Base-by-base conservation (phyloP, 2,329 filamentous ascomycete genomes). In the Diaporthe sp. region DNA sequence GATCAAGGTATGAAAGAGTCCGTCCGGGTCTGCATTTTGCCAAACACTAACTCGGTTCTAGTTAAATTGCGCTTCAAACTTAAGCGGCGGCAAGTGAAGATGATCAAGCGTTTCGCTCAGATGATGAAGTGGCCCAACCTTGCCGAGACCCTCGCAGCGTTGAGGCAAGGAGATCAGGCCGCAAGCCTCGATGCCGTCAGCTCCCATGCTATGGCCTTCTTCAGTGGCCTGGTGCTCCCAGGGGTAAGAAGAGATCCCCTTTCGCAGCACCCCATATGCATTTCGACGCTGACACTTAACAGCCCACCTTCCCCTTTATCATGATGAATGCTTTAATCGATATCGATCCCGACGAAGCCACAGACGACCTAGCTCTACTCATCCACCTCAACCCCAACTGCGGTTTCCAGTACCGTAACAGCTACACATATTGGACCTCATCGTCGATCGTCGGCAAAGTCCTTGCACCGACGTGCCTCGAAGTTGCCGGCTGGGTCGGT, bases 111-210 rank as follows among this genome's bases (percentile, higher is more conserved):
- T 47, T 95, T 95, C 80, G 92, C 92, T 15, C 87, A 90, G 80
- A 90, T 89, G 79, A 91, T 95, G 86, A 95, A 94, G 82, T 95
- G 93, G 93, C 93, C 93, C 1, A 95, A 95, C 78, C 88, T 94
- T 74, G 85, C 85, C 28, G 90, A 91, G 74, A 91, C 93, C 9
- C 86, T 94, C 58, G 88, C 90, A 55, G 86, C 89, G 60, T 86
- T 95, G 71, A 89, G 88, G 76, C 88, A 92, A 75, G 87, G 87
- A 75, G 91, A 93, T 74, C 84, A 83, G 15, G 90, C 92, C 75
- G 87, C 88, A 30, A 86, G 86, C 19, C 83, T 94, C 70, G 86
- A 93, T 76, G 84, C 87, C 54, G 84, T 92, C 79, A 91, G 91
- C 79, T 93, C 92, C 28, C 92, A 94, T 80, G 89, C 93, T 22